Evolutionary conservation across 1,139 yeast species (phyloP).

Genomic region (Sugiyamaella japonica): DNA sequence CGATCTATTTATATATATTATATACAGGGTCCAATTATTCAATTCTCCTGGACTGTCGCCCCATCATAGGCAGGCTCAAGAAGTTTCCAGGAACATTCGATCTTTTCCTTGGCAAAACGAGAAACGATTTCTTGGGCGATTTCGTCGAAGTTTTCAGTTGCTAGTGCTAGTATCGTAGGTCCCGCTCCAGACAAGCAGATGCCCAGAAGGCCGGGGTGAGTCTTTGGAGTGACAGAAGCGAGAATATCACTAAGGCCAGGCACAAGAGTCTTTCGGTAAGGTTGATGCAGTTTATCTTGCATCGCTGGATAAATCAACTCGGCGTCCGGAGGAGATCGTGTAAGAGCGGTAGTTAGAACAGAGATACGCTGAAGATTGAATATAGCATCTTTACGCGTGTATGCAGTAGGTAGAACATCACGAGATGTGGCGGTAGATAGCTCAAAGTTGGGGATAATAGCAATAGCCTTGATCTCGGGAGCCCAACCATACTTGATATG

Average conservation of each 20-base stretch:
- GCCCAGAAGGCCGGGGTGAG: constrained; percentile 85
- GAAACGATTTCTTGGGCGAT: constrained; percentile 75
- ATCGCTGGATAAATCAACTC: constrained; percentile 85
- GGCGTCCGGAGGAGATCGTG: constrained; percentile 78
- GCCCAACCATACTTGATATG: constrained; percentile 87
- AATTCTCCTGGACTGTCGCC: constrained; percentile 44
- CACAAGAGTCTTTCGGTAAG: constrained; percentile 83
- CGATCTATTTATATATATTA: constrained; percentile 7
- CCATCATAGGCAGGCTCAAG: constrained; percentile 88
- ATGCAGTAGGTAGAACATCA: constrained; percentile 79
- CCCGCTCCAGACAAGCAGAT: constrained; percentile 98
- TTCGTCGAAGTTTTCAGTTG: constrained; percentile 81
- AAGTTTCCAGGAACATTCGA: constrained; percentile 77
- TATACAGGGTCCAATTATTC: not conserved
- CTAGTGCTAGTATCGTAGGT: constrained; percentile 91
- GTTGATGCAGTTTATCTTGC: constrained; percentile 97
- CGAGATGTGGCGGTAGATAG: constrained; percentile 90
- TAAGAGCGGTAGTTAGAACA: constrained; percentile 77
- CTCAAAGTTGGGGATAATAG: constrained; percentile 91
- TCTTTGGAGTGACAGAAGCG: constrained; percentile 74
- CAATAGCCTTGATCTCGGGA: constrained; percentile 76
- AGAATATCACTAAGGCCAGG: constrained; percentile 88
- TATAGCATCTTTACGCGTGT: constrained; percentile 78
- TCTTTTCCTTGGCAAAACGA: constrained; percentile 65
- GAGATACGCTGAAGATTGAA: constrained; percentile 83